Base-by-base conservation (phyloP, 2,329 filamentous ascomycete genomes). In the Aspergillus niger region DNA sequence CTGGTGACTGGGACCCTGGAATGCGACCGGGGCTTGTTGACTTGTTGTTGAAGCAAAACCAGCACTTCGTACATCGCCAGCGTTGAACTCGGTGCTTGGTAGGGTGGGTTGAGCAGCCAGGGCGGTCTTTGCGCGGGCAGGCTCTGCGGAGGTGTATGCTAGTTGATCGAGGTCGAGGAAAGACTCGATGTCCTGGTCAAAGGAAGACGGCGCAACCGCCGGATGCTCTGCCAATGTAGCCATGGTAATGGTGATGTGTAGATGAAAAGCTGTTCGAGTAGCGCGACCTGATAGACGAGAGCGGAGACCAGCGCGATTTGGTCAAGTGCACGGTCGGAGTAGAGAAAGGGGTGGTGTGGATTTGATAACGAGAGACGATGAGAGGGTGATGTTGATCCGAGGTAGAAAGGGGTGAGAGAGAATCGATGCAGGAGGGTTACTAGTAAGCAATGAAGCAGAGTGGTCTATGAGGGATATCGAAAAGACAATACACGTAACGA, bases 1-100 rank as follows among this genome's bases (percentile, higher is more conserved):
- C 78, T 96, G 91, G 80, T 97, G 93, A 77, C 92, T 97, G 8
- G 95, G 94, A 38, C 88, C 91, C 51, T 87, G 88, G 72, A 93
- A 86, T 20, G 83, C 79, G 65, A 83, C 83, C 63, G 89, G 85
- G 26, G 73, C 75, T 59, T 77, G 76, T 63, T 69, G 41, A 24
- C 20, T 22, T 44, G 41, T 71, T 43, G 69, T 75, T 20, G 73
- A 71, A 20, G 72, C 71, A 60, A 77, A 76, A 51, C 69, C 70
- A 58, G 70, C 72, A 64, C 72, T 73, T 47, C 71, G 69, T 59
- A 68, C 67, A 63, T 74, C 70, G 55, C 64, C 66, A 54, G 65
- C 55, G 57, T 66, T 71, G 59, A 72, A 73, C n/a, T 78, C 72
- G 43, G 75, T 70, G 54, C 70, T 70, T 50, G 73, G 67, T 57